phyloP scores from a whole-genome alignment of 2,329 filamentous ascomycete species.

The Parascedosporium putredinis region DNA sequence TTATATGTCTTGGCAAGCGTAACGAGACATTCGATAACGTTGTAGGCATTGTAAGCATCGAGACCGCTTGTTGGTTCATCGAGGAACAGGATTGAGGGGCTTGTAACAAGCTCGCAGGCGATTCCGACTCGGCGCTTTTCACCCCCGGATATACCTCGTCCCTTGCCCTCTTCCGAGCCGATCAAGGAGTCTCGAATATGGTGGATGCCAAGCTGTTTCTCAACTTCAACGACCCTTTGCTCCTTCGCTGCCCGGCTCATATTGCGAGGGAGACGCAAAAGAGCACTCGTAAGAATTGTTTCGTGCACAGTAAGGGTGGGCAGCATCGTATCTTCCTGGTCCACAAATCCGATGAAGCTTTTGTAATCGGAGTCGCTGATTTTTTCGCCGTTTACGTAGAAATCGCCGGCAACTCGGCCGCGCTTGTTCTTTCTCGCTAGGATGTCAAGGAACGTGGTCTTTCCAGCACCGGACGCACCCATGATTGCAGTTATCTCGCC shows the following conservation, averaged over 20 bases:
- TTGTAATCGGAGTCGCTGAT: slow-evolving; percentile 77
- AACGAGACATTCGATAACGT: slow-evolving; percentile 92
- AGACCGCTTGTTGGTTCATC: slow-evolving; percentile 95
- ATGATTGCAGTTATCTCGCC: slow-evolving; percentile 97
- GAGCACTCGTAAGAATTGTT: slow-evolving; percentile 87
- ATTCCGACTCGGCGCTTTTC: slow-evolving; percentile 96
- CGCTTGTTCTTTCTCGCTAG: slow-evolving; percentile 95
- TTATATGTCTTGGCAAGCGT: slow-evolving; percentile 94
- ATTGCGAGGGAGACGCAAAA: slow-evolving; percentile 81
- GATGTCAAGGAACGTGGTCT: slow-evolving; percentile 95
- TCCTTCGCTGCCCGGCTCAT: slow-evolving; percentile 87
- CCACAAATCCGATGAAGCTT: slow-evolving; percentile 89
- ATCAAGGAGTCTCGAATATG: slow-evolving; percentile 93
- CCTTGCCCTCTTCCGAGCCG: slow-evolving; percentile 88
- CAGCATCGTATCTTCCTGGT: slow-evolving; percentile 96
- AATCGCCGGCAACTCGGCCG: slow-evolving; percentile 65
- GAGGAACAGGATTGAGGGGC: slow-evolving; percentile 90
- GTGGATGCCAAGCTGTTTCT: slow-evolving; percentile 88
- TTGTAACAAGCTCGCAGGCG: slow-evolving; percentile 94
- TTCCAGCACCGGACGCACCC: slow-evolving; percentile 94
- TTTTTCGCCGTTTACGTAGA: slow-evolving; percentile 89
- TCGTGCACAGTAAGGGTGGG: slow-evolving; percentile 95
- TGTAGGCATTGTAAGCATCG: slow-evolving; percentile 96
- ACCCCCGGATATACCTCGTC: slow-evolving; percentile 90
- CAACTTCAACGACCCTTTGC: slow-evolving; percentile 82